These are phyloP conservation scores for Sicyos edulis DNA, from an alignment of 306 rosid species.

Conservation along the genomic window DNA sequence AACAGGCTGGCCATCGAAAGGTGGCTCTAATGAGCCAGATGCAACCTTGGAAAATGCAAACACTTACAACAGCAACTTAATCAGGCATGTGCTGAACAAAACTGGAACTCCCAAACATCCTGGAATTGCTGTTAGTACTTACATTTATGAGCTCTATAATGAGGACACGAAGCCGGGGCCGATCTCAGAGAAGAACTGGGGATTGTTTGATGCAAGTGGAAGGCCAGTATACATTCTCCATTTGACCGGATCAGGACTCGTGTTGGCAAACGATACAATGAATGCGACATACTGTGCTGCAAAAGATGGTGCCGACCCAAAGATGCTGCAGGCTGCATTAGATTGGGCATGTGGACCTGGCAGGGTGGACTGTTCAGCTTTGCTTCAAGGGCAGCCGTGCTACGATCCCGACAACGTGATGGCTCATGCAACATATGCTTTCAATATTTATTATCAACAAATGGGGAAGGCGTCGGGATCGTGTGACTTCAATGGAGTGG, in stretches of 20 bases:
- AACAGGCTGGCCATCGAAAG: slow-evolving; percentile 94
- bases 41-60: slow-evolving; percentile 79
- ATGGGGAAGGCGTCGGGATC: slow-evolving; percentile 61
- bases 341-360: slow-evolving; percentile 99
- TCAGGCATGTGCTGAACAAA: slow-evolving; percentile 74
- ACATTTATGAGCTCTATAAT: slow-evolving; percentile 81
- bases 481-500: slow-evolving; percentile 89
- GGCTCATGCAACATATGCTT: slow-evolving; percentile 76
- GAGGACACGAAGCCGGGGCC: slow-evolving; percentile 82
- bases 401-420: slow-evolving; percentile 79
- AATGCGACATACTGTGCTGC: slow-evolving; percentile 80
- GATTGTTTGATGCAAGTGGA: slow-evolving; percentile 65
- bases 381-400: slow-evolving; percentile 74
- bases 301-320: slow-evolving; percentile 61
- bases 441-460: slow-evolving; percentile 68
- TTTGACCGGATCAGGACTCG: slow-evolving; percentile 68
- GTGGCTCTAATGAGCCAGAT: slow-evolving; percentile 66
- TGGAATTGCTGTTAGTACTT: slow-evolving; percentile 77
- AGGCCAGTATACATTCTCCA: slow-evolving; percentile 62
- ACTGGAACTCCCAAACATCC: slow-evolving; percentile 97
- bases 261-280: slow-evolving; percentile 73
- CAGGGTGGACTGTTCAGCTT: slow-evolving; percentile 68
- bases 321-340: slow-evolving; percentile 92
- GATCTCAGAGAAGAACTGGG: slow-evolving; percentile 84
- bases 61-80: slow-evolving; percentile 89